A percentile compares a stretch with the other conserved stretches of the same genome.
phyloP scores from a whole-genome alignment of 108 stramenopile species.

The Conticribra weissflogii region DNA sequence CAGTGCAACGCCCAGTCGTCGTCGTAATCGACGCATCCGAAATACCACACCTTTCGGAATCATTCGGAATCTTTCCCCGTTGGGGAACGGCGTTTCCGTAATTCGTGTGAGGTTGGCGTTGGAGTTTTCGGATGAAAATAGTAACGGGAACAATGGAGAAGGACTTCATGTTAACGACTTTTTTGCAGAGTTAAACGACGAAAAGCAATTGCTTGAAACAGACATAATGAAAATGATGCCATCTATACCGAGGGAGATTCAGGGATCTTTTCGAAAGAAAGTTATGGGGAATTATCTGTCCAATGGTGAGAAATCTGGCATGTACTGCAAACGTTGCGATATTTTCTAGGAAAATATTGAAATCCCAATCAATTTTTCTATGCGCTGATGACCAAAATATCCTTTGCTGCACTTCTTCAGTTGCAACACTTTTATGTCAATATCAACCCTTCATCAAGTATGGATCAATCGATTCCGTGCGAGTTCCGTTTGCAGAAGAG shows the following conservation, averaged over 20 bases:
- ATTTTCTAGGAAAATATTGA: neutral
- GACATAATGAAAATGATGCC: conserved; percentile 15
- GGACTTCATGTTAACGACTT: conserved; percentile 13
- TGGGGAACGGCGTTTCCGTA: conserved; percentile 50
- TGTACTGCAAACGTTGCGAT: neutral
- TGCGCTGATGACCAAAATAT: neutral
- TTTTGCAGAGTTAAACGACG: conserved; percentile 27
- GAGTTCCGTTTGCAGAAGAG: conserved; percentile 48
- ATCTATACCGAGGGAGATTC: neutral
- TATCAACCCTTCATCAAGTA: conserved; percentile 28
- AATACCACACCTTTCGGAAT: conserved; percentile 37
- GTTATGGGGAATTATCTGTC: conserved; percentile 30
- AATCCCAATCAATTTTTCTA: neutral
- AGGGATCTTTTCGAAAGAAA: conserved; percentile 11
- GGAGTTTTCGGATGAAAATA: conserved; percentile 4
- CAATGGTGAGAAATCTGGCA: conserved; percentile 41
- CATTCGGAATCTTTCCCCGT: conserved; percentile 34
- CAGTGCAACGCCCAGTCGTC: too few species aligned
- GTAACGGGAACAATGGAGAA: too few species aligned
- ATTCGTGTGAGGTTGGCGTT: conserved; percentile 40
- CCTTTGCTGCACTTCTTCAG: neutral
- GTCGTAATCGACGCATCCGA: conserved; percentile 20
- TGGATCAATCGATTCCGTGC: conserved; percentile 36
- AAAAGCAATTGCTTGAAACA: conserved; percentile 34
- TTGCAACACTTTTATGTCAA: conserved; percentile 19